Base-by-base conservation (phyloP, 192 early-diverging fungal species). In the Pilaira anomala region DNA sequence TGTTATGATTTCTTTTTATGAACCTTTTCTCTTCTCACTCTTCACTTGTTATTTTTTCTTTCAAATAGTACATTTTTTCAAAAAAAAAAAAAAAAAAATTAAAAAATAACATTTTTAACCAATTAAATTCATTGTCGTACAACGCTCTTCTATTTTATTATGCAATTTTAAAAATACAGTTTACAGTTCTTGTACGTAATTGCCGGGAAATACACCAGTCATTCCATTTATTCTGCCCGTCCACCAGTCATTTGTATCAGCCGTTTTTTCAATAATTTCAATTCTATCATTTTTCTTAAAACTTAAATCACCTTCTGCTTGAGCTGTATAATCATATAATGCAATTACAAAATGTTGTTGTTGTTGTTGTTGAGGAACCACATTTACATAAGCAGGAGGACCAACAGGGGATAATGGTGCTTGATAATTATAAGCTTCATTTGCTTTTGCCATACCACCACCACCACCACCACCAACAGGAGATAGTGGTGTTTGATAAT, bases 201-300 rank as follows among this genome's bases (percentile, higher is more conserved):
- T 56, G 8, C 45, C 71, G 42, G 71, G 71, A 33, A 73, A 73
- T 3, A 73, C 42, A 36, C 71, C 71, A 9, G 56, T 64, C 3
- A 48, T 26, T 33, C 68, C 72, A 68, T 68, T 63, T 4, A 76
- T 11, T 28, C 54, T 63, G 22, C 78, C 78, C 33, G 72, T 64
- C 78, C 78, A 79, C 78, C 78, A 79, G 63, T 71, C 71, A 63
- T 79, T 76, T 9, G 53, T 18, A 28, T 71, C 75, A 14, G 49
- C 52, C 4, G 75, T 73, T 56, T 57, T 62, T 53, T 79, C 58
- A 7, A 76, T 36, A 9, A 79, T 41, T 49, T 76, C 75, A 62
- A 79, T 79, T 5, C 36, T 42, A 60, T 79, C 78, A 56, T 67
- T 75, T 56, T 74, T 76, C 19, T 29, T 42, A 39, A 79, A 79